Conservation (phyloP, 176 grass and related monocot species). For the Lolium rigidum region DNA sequence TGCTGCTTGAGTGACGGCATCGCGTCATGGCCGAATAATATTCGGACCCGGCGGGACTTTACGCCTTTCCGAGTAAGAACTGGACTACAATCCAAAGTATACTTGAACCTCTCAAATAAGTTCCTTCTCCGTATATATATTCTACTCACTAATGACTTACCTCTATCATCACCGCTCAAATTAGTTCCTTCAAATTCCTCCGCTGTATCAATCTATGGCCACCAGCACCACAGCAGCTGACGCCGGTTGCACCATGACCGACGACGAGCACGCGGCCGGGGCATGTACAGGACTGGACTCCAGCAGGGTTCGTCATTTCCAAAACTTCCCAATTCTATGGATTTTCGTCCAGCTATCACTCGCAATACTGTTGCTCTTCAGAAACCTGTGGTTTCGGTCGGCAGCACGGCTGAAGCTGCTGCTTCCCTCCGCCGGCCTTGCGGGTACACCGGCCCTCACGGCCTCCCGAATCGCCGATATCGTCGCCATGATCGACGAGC, state of each 20-base stretch:
- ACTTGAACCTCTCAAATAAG: background rate
- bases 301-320: background rate
- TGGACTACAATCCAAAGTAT: background rate
- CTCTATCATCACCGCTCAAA: background rate
- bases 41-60: background rate
- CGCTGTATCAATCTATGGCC: background rate
- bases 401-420: background rate
- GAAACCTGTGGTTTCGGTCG: background rate
- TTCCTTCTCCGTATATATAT: background rate
- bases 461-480: background rate
- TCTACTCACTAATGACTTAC: background rate
- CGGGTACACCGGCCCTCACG: background rate
- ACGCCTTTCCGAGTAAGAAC: background rate
- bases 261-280: background rate
- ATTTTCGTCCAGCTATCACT: background rate
- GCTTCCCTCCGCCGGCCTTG: background rate
- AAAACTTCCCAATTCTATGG: background rate
- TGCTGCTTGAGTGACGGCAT: constrained; percentile 11
- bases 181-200: background rate
- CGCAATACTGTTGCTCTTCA: background rate
- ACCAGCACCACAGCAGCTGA: background rate
- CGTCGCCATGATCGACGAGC: background rate
- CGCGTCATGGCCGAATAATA: background rate
- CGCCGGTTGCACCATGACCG: background rate
- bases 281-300: background rate